Conservation (phyloP, 495 filamentous ascomycete species). For the Pyrenopolyporus hunteri region DNA sequence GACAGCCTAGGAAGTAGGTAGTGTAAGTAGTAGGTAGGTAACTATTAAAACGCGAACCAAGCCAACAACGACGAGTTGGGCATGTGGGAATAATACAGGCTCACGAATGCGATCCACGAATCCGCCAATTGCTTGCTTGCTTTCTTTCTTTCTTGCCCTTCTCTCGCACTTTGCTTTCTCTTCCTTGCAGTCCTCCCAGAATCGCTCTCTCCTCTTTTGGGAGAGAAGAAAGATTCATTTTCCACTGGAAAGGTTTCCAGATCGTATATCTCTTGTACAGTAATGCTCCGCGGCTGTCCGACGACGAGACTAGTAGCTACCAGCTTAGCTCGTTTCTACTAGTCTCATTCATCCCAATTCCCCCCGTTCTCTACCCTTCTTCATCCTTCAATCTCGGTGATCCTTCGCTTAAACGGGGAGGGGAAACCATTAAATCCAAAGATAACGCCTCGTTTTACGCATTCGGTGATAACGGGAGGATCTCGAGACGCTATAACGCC, state of each 20-base stretch:
- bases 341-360: background rate
- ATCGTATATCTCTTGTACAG: background rate
- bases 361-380: background rate
- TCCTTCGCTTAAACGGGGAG: background rate
- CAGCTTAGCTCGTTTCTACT: background rate
- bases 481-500: background rate
- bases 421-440: slow-evolving; percentile 23
- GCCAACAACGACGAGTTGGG: background rate
- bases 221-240: background rate
- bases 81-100: slow-evolving; percentile 23
- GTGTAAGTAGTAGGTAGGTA: no score
- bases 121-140: slow-evolving; percentile 1
- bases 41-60: slow-evolving; percentile 24
- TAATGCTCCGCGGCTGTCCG: background rate
- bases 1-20: no score
- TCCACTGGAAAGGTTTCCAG: background rate
- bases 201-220: no score
- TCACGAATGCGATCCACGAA: background rate
- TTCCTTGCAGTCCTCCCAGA: no score
- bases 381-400: slow-evolving; percentile 2
- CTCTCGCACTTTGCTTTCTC: no score
- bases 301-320: background rate
- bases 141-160: background rate
- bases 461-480: slow-evolving; percentile 8
- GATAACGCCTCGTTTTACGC: slow-evolving; percentile 38